Evolutionary conservation across 345 rosid genomes (phyloP), one percentile per base, ranked within the genome.

Genomic region (Sisymbrium irio): DNA sequence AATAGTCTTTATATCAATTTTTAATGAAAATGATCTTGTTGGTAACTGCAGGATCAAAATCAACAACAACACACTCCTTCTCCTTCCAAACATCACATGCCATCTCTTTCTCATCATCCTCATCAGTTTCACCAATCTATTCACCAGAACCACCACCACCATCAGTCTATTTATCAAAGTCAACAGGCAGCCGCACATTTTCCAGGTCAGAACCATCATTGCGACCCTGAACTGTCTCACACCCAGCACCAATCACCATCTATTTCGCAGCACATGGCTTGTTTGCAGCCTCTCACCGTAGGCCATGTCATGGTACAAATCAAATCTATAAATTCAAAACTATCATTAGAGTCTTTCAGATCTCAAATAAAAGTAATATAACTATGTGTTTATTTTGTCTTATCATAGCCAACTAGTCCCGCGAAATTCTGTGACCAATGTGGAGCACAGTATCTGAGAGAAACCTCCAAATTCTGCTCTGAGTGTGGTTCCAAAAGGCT

Each of bases 371-470:
- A 15, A 13, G 22, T 11, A 25, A 39, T 49, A 15, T 39, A 39
- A 3, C n/a, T n/a, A 22, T 22, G 3, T 67, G 28, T 80, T 76
- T 57, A 49, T 73, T 3, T 59, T 54, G 68, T 67, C 8, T 67
- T n/a, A 14, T 12, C 45, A 49, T 83, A 89, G 92, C 85, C 87
- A 9, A 57, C 85, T 3, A 73, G 88, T 74, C 92, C 96, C 2
- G 92, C 94, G 7, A 93, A 91, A 74, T 93, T 73, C 65, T 93
- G 97, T 46, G 96, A 91, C 73, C 94, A 91, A 81, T 91, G 98
- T 69, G 97, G 98, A 10, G 84, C 91, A 19, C 87, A 82, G 35
- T 94, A 91, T 72, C 15, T 86, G 44, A 86, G 97, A 81, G 98
- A 93, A 66, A 88, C 94, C 46, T 93, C 97, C 27, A 91, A 93